These are phyloP conservation scores for Penicillium sp. DNA, from an alignment of 2,329 filamentous ascomycete genomes.

Conservation along the genomic window DNA sequence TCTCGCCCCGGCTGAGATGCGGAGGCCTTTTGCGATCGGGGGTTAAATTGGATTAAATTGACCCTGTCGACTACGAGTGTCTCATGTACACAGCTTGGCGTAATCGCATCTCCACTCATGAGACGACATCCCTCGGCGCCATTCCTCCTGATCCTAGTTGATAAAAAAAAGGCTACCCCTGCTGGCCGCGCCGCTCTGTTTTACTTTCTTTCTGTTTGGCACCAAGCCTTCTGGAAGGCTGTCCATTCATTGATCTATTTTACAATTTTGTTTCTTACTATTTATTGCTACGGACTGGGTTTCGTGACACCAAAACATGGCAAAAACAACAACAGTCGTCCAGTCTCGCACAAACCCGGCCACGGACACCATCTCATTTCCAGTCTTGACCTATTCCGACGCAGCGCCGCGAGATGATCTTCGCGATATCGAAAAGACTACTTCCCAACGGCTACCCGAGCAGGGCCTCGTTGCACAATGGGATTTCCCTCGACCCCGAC, in stretches of 20 bases:
- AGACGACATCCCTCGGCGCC: conserved; percentile 15
- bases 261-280: conserved; percentile 16
- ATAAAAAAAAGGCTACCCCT: conserved; percentile 8
- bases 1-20: conserved; percentile 2
- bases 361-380: conserved; percentile 30
- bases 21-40: background rate
- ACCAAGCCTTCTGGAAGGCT: conserved; percentile 41
- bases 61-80: conserved; percentile 6
- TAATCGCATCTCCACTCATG: conserved; percentile 20
- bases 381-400: conserved; percentile 34
- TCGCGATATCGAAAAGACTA: conserved; percentile 12
- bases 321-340: conserved; percentile 28
- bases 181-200: conserved; percentile 4
- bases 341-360: conserved; percentile 29
- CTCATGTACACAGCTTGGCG: conserved; percentile 22
- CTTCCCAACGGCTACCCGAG: conserved; percentile 1
- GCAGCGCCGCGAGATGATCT: conserved; percentile 33
- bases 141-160: conserved; percentile 16
- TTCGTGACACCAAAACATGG: conserved; percentile 24
- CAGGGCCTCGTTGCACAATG: conserved; percentile 11
- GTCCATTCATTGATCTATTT: conserved; percentile 33
- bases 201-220: conserved; percentile 14
- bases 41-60: background rate
- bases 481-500: conserved; percentile 22
- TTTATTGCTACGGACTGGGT: conserved; percentile 7